Conservation (phyloP, 768 basidiomycete genomes). For the Steccherinum ochraceum region DNA sequence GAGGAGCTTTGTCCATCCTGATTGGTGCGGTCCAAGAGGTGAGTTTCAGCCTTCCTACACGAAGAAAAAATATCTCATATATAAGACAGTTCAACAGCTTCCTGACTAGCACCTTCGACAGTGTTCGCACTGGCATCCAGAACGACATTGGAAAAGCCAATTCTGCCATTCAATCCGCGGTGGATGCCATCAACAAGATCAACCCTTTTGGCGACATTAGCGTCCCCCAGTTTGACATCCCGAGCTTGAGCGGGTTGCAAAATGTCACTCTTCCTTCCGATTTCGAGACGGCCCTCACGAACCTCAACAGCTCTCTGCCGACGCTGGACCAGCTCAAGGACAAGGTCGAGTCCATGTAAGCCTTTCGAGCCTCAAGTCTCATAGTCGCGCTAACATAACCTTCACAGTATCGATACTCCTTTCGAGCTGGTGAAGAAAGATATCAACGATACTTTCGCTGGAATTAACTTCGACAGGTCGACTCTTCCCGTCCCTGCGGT, state of each 20-base stretch:
- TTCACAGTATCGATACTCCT: conserved; percentile 66
- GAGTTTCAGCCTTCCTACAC: conserved; percentile 19
- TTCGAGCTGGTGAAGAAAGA: conserved; percentile 85
- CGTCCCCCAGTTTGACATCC: conserved; percentile 67
- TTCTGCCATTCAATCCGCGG: conserved; percentile 53
- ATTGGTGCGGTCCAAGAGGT: conserved; percentile 84
- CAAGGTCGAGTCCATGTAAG: conserved; percentile 61
- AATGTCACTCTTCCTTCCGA: conserved; percentile 77
- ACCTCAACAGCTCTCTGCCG: conserved; percentile 77
- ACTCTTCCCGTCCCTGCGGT: conserved; percentile 72
- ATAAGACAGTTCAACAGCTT: conserved; percentile 62
- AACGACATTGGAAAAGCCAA: conserved; percentile 64
- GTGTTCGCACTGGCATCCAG: conserved; percentile 67
- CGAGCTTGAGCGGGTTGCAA: conserved; percentile 64
- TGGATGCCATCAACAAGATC: conserved; percentile 66
- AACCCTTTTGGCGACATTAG: conserved; percentile 67
- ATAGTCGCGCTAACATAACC: conserved; percentile 6
- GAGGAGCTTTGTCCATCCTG: conserved; percentile 72
- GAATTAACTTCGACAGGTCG: conserved; percentile 66
- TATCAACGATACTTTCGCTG: conserved; percentile 79
- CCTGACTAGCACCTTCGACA: conserved; percentile 50
- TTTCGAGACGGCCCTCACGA: conserved; percentile 66
- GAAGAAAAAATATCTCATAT: background rate
- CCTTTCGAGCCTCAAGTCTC: conserved; percentile 14
- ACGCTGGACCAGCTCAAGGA: conserved; percentile 70